Evolutionary conservation across 139 green algal species (phyloP).

Genomic region (Chlorokybus atmophyticus): DNA sequence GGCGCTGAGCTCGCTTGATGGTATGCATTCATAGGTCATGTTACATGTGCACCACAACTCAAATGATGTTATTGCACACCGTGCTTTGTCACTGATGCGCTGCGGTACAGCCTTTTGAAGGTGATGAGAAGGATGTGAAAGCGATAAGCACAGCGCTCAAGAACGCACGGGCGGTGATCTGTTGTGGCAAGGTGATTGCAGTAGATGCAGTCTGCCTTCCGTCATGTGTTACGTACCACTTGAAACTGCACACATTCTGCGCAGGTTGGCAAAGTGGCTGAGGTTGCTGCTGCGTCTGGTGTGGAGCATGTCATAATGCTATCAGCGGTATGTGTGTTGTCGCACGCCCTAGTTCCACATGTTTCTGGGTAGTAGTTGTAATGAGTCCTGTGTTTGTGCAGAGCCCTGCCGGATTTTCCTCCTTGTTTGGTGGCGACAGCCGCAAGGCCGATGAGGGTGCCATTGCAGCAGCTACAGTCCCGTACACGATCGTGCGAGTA

Average conservation of each 20-base stretch:
- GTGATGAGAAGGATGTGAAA: not conserved
- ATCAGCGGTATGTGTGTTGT: conserved; percentile 12
- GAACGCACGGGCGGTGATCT: conserved; percentile 5
- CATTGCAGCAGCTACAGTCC: not conserved
- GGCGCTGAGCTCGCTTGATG: too few relatives aligned
- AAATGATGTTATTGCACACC: not conserved
- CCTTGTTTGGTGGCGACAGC: not conserved
- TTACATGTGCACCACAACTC: not conserved
- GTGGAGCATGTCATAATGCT: conserved; percentile 13
- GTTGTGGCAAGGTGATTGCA: conserved; percentile 5
- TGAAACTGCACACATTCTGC: not conserved
- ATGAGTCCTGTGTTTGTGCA: not conserved
- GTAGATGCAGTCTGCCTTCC: not conserved
- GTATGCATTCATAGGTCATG: not conserved
- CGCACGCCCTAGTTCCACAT: too few relatives aligned
- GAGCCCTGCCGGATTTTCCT: not conserved
- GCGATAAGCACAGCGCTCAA: conserved; percentile 3
- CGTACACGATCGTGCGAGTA: conserved; percentile 8
- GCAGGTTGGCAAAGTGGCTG: conserved; percentile 8
- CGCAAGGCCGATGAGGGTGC: conserved; percentile 5
- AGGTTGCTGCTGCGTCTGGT: not conserved
- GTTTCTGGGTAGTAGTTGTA: not conserved
- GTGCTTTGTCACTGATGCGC: not conserved
- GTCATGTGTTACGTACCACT: not conserved
- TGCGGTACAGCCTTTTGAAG: conserved; percentile 4